Conservation (phyloP, 2,329 filamentous ascomycete species). For the Trichoderma sp. region DNA sequence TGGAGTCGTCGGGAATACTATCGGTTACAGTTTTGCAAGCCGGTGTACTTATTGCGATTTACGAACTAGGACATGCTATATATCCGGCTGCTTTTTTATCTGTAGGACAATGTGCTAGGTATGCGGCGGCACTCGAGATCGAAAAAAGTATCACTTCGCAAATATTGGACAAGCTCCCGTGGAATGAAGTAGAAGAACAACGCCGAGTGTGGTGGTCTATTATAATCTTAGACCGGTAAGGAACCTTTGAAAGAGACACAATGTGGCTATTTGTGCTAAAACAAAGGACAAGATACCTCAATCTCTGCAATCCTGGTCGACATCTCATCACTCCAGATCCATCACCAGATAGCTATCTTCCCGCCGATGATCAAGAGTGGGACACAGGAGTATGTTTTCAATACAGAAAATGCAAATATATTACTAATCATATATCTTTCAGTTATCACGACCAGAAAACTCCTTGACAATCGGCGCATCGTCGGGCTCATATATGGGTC, state of each 20-base stretch:
- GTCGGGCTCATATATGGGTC: slow-evolving; percentile 14
- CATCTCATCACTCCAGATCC: neutral
- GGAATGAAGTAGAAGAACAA: slow-evolving; percentile 20
- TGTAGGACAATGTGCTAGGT: slow-evolving; percentile 19
- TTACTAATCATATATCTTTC: neutral
- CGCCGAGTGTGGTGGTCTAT: slow-evolving; percentile 22
- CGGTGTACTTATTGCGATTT: neutral
- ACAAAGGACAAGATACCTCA: neutral
- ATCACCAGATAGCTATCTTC: neutral
- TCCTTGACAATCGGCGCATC: slow-evolving; percentile 14
- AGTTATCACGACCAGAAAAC: neutral
- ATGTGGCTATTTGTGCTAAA: neutral
- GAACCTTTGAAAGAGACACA: neutral
- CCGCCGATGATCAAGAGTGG: neutral
- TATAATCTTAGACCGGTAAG: slow-evolving; percentile 21
- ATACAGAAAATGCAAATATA: neutral
- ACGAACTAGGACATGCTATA: neutral
- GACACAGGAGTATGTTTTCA: neutral
- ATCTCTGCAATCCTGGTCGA: neutral
- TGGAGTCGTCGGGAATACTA: slow-evolving; percentile 14
- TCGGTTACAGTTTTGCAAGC: slow-evolving; percentile 21
- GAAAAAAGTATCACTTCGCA: slow-evolving; percentile 15
- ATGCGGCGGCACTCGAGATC: slow-evolving; percentile 16
- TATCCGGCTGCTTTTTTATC: slow-evolving; percentile 6
- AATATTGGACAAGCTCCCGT: neutral